A percentile compares a stretch with the other conserved stretches of the same genome.
Evolutionary conservation across 306 rosid genomes (phyloP).

Genomic region (Dryas octopetala): DNA sequence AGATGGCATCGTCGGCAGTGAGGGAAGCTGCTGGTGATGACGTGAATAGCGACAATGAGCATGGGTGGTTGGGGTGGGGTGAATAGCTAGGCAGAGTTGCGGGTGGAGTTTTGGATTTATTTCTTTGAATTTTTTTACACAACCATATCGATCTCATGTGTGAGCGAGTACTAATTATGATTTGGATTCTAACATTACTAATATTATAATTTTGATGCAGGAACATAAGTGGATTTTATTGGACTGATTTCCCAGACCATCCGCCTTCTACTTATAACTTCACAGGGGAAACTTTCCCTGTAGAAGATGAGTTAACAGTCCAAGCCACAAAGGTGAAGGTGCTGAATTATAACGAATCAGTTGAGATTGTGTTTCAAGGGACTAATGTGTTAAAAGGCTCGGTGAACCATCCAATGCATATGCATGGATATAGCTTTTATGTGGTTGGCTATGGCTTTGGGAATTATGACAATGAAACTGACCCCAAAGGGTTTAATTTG

Average conservation of each 20-base stretch:
- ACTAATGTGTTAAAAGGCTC: slow-evolving; percentile 1
- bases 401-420: slow-evolving; percentile 18
- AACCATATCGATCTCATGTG: too few relatives aligned
- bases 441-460: slow-evolving; percentile 1
- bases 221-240: slow-evolving; percentile 13
- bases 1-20: too few relatives aligned
- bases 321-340: slow-evolving; percentile 17
- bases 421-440: slow-evolving; percentile 17
- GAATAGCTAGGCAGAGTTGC: too few relatives aligned
- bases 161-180: too few relatives aligned
- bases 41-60: too few relatives aligned
- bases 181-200: too few relatives aligned
- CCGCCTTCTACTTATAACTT: slow-evolving; percentile 9
- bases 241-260: slow-evolving; percentile 7
- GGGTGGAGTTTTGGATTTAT: too few relatives aligned
- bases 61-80: too few relatives aligned
- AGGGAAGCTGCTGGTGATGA: too few relatives aligned
- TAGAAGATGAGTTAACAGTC: neutral
- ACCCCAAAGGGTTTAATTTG: slow-evolving; percentile 10
- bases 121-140: too few relatives aligned
- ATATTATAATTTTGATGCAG: neutral
- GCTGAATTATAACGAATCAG: slow-evolving; percentile 8
- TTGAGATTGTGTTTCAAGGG: slow-evolving; percentile 24
- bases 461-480: slow-evolving; percentile 6
- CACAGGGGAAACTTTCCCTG: neutral